Percentiles rank a stretch among this genome's conserved stretches.
These are phyloP conservation scores for Polyplosphaeria fusca DNA, from an alignment of 495 filamentous ascomycete species.

Conservation along the genomic window DNA sequence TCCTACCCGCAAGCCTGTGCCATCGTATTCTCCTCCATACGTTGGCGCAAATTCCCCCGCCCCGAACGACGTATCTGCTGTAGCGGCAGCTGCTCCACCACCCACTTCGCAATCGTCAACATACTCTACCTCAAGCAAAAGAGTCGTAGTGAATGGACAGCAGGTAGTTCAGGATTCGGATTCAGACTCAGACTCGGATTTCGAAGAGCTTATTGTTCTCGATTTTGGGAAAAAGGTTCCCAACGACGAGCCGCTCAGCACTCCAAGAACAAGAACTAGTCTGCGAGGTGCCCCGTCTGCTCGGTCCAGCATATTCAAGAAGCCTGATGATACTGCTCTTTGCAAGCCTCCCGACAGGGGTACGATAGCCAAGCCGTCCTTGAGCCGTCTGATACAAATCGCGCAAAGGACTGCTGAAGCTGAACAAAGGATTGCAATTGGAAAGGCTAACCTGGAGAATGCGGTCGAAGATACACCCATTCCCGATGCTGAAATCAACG, in stretches of 20 bases:
- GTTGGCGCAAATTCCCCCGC: neutral
- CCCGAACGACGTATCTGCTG: neutral
- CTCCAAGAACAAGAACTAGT: no score
- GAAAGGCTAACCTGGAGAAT: constrained; percentile 47
- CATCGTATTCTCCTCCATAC: neutral
- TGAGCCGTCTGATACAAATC: constrained; percentile 63
- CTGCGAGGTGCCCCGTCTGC: no score
- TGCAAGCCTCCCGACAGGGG: constrained; percentile 24
- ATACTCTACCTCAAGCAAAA: constrained; percentile 19
- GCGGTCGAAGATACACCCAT: constrained; percentile 35
- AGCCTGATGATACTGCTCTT: no score
- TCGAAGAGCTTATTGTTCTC: neutral
- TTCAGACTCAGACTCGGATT: constrained; percentile 27
- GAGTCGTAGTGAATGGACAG: constrained; percentile 18
- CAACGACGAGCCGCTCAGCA: no score
- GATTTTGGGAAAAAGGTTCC: no score
- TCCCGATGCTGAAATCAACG: constrained; percentile 29
- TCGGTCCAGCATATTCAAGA: no score
- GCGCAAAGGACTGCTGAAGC: constrained; percentile 55
- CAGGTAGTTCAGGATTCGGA: constrained; percentile 27
- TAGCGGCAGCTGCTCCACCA: neutral
- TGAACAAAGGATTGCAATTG: constrained; percentile 55
- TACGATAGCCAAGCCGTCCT: constrained; percentile 37
- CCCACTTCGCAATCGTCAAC: constrained; percentile 18
- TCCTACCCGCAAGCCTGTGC: neutral